Percentiles rank a stretch among this genome's conserved stretches.
phyloP scores from a whole-genome alignment of 176 grass and related monocot species.

The Thinopyrum elongatum region DNA sequence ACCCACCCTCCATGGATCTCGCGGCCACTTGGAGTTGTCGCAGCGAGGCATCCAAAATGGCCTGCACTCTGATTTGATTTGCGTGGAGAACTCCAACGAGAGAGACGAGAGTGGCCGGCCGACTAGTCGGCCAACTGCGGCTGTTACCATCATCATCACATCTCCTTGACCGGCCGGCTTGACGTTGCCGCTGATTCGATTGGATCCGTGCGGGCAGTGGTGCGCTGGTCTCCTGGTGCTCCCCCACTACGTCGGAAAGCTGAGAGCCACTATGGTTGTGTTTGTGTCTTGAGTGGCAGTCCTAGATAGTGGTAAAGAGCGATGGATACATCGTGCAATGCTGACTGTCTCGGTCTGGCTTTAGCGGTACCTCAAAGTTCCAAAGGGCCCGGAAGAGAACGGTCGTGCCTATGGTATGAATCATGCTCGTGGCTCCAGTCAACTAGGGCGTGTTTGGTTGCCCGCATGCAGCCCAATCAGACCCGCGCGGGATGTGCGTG shows the following conservation, averaged over 20 bases:
- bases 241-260: background rate
- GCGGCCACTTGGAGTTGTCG: conserved; percentile 20
- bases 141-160: background rate
- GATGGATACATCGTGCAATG: background rate
- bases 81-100: background rate
- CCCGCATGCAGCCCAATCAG: too few relatives aligned
- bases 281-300: background rate
- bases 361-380: background rate
- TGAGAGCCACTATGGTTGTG: background rate
- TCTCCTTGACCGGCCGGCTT: background rate
- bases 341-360: background rate
- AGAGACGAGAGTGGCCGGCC: background rate
- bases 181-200: background rate
- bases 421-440: background rate
- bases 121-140: background rate
- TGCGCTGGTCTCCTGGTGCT: background rate
- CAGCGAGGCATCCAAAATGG: background rate
- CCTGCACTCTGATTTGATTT: background rate
- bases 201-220: background rate
- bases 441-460: too few relatives aligned
- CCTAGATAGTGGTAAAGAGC: background rate
- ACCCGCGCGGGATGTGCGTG: too few relatives aligned
- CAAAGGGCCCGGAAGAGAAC: background rate
- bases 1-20: background rate
- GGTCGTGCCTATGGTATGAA: background rate